Percentiles rank a stretch among this genome's conserved stretches.
phyloP scores from a whole-genome alignment of 352 stramenopile genomes.

The Elongisporangium prolatum region DNA sequence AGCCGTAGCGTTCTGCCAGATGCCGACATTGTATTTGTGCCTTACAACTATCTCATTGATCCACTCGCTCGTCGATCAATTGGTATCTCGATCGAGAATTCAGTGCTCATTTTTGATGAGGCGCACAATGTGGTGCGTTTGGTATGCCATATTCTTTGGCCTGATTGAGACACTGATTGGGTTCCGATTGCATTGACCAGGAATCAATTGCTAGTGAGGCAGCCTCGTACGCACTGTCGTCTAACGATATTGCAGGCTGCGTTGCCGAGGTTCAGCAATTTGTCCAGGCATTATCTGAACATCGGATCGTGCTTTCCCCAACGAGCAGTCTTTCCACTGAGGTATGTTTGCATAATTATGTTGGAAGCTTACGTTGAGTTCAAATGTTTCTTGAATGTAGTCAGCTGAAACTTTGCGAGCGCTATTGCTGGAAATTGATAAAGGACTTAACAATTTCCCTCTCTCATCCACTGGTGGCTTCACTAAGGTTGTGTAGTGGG shows the following conservation, averaged over 20 bases:
- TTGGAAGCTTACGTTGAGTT: too few species aligned
- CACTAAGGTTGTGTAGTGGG: constrained; percentile 55
- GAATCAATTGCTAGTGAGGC: constrained; percentile 91
- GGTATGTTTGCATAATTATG: too few species aligned
- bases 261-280: constrained; percentile 92
- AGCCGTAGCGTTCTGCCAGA: constrained; percentile 87
- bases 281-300: constrained; percentile 54
- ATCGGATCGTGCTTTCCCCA: constrained; percentile 42
- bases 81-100: constrained; percentile 94
- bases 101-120: constrained; percentile 99
- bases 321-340: constrained; percentile 57
- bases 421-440: constrained; percentile 82
- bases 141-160: constrained; percentile 12
- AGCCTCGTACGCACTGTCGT: constrained; percentile 95
- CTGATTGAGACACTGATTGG: not conserved
- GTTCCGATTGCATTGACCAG: constrained; percentile 14
- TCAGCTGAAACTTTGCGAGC: constrained; percentile 77
- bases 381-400: too few species aligned
- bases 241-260: constrained; percentile 90
- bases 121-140: constrained; percentile 97
- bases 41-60: constrained; percentile 99
- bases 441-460: constrained; percentile 72
- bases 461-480: constrained; percentile 65
- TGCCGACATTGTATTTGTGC: constrained; percentile 97
- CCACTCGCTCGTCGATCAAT: constrained; percentile 85